Base-by-base conservation (phyloP, 768 basidiomycete species). In the Coprinellus micaceus region DNA sequence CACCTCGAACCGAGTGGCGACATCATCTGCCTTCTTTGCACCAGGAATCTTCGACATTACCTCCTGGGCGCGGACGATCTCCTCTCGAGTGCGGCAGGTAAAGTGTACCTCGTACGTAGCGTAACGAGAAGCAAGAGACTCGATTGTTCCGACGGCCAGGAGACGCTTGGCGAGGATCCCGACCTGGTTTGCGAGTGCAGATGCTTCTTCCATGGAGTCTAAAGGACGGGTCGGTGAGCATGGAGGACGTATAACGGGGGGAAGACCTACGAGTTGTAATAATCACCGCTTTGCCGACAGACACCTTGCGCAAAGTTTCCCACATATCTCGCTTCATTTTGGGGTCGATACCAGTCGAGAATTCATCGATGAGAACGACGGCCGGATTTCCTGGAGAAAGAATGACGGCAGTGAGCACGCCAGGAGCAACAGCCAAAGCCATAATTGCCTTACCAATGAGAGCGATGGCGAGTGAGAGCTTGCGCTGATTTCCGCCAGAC, bases 181-280 rank as follows among this genome's bases (percentile, higher is more conserved):
- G 17, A 91, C 89, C 64, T 84, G 83, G 63, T 77, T 85, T 1
- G 89, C 86, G 1, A 91, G 73, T 5, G 87, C 87, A 15, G 88
- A 86, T 1, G 88, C 89, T 68, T 92, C 89, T 69, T 90, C 89
- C 89, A 91, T 91, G 0, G 87, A 89, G 67, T 90, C 88, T 84
- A 52, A 2, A 58, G 15, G 10, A 49, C 29, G 28, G 22, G 54
- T 48, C 15, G 19, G n/a, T 39, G 26, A 48, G 49, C 22, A 39
- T 9, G 15, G 17, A 28, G 13, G 51, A 28, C 12, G 15, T 19
- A 2, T 11, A 9, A 63, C 17, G 15, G 19, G 46, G 15, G n/a
- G 30, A 46, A 19, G 28, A 75, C 82, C 53, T 54, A 85, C 86
- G 86, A 1, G 87, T 89, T 1, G 86, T 88, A 52, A 89, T 83